phyloP scores from a whole-genome alignment of 345 rosid species.

The Salix koriyanagi region DNA sequence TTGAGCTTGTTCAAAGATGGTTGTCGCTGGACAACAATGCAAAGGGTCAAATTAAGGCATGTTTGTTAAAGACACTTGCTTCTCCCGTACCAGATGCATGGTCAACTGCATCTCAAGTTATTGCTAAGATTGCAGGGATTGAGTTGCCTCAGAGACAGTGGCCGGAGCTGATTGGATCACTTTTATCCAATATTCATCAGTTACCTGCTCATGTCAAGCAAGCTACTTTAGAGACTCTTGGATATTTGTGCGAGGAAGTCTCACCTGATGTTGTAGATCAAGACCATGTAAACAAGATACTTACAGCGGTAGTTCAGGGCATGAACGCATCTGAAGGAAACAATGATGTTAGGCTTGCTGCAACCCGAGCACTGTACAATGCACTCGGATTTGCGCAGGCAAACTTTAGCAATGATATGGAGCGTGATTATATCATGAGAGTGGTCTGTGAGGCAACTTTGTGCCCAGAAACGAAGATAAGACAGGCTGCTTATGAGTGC shows the following conservation, averaged over 20 bases:
- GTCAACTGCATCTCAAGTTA: slow-evolving; percentile 65
- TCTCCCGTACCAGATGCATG: slow-evolving; percentile 59
- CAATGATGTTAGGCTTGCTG: slow-evolving; percentile 46
- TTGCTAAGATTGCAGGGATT: slow-evolving; percentile 70
- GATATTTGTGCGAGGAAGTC: slow-evolving; percentile 71
- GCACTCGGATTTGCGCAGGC: slow-evolving; percentile 49
- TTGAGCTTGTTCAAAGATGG: slow-evolving; percentile 70
- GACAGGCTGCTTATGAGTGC: slow-evolving; percentile 47
- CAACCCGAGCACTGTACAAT: slow-evolving; percentile 39
- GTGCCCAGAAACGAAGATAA: slow-evolving; percentile 38
- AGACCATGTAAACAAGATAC: slow-evolving; percentile 74
- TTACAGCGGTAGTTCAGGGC: slow-evolving; percentile 48
- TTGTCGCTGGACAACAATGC: slow-evolving; percentile 45
- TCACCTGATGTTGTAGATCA: slow-evolving; percentile 68
- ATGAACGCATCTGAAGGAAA: slow-evolving; percentile 40
- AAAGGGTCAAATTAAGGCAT: slow-evolving; percentile 58
- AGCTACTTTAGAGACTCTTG: slow-evolving; percentile 74
- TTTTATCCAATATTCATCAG: slow-evolving; percentile 61
- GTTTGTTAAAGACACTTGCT: slow-evolving; percentile 53
- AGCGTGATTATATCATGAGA: slow-evolving; percentile 48
- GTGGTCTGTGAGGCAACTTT: slow-evolving; percentile 43
- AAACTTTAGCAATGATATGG: slow-evolving; percentile 42
- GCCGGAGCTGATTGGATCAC: slow-evolving; percentile 67
- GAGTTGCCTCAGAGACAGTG: slow-evolving; percentile 77
- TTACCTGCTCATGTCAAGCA: slow-evolving; percentile 62